These are phyloP conservation scores for Hura crepitans DNA, from an alignment of 441 rosid species.

Conservation along the genomic window DNA sequence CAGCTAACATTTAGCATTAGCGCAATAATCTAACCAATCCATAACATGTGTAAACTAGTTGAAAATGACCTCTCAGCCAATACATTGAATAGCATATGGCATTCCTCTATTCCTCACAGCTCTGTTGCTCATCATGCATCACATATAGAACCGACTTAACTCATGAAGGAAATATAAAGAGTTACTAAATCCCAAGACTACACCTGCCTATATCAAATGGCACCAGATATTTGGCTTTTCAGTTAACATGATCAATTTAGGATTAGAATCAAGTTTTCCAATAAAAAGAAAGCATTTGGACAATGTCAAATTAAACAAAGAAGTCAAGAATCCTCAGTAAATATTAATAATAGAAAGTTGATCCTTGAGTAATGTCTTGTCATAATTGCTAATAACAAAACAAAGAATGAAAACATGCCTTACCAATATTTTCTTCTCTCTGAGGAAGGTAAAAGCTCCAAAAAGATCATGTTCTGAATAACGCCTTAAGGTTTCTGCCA, in stretches of 20 bases:
- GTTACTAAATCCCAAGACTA: background rate
- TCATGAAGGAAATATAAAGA: background rate
- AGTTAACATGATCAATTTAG: background rate
- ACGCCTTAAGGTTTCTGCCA: slow-evolving; percentile 74
- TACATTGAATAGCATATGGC: background rate
- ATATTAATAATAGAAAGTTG: background rate
- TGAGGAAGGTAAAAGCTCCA: slow-evolving; percentile 92
- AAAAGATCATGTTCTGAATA: slow-evolving; percentile 94
- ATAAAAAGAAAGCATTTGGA: background rate
- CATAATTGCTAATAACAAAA: slow-evolving; percentile 15
- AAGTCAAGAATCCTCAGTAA: background rate
- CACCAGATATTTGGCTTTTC: background rate
- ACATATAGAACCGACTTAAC: background rate
- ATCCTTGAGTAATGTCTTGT: background rate
- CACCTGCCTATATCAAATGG: background rate
- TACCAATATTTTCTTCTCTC: slow-evolving; percentile 89
- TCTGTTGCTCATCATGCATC: background rate
- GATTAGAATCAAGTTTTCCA: background rate
- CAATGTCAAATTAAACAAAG: background rate
- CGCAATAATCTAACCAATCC: background rate
- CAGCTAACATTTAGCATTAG: background rate
- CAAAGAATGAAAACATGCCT: slow-evolving; percentile 22
- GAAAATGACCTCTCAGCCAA: background rate
- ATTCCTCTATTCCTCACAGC: background rate
- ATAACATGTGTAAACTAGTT: background rate